A percentile compares a stretch with the other conserved stretches of the same genome.
These are phyloP conservation scores for Cajanus cajan DNA, from an alignment of 306 rosid genomes.

Conservation along the genomic window DNA sequence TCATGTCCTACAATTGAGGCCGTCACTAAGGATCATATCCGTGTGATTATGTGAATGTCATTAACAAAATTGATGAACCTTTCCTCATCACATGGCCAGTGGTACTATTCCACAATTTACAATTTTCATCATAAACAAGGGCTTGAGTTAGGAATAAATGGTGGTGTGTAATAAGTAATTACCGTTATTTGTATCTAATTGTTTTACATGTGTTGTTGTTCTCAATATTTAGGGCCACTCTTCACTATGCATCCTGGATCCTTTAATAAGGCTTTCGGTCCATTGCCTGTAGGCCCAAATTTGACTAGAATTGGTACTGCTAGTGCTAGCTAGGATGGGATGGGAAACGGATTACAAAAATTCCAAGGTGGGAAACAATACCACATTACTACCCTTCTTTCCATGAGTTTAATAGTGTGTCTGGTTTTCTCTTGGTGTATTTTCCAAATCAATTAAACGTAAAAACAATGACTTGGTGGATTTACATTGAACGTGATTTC, in stretches of 20 bases:
- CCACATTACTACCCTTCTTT: no score
- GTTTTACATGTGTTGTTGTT: background rate
- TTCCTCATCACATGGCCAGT: background rate
- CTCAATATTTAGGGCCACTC: no score
- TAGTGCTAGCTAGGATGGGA: background rate
- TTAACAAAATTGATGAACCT: background rate
- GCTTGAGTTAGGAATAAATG: background rate
- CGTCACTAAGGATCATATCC: background rate
- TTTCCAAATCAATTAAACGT: no score
- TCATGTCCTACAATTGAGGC: background rate
- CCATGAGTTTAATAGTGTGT: background rate
- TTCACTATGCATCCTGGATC: background rate
- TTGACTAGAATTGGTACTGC: background rate
- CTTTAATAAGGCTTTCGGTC: background rate
- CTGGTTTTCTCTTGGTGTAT: no score
- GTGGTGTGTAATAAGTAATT: background rate
- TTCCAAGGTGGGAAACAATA: background rate
- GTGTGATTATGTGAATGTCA: background rate
- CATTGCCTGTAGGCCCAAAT: background rate
- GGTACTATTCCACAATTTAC: background rate
- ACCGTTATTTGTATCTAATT: background rate
- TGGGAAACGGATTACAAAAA: no score
- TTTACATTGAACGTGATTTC: no score
- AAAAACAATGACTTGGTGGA: no score
- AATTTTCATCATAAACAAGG: background rate